These are phyloP conservation scores for Pseudopithomyces maydicus DNA, from an alignment of 2,329 filamentous ascomycete species.

Conservation along the genomic window DNA sequence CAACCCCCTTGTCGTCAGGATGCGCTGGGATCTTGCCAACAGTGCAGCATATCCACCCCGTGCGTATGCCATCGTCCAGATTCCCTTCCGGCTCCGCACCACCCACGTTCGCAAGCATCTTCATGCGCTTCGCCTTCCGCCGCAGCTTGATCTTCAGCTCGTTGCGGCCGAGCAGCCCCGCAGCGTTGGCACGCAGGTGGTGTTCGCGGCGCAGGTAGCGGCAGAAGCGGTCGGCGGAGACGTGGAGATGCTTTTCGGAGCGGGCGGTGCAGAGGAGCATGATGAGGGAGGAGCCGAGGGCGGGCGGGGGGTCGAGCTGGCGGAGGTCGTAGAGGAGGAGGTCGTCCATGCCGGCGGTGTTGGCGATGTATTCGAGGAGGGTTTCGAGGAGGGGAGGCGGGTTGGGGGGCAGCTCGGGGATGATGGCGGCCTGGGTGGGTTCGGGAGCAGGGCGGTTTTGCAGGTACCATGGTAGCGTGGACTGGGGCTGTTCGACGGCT, in stretches of 20 bases:
- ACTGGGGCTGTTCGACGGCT: constrained; percentile 6
- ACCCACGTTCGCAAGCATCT: constrained; percentile 76
- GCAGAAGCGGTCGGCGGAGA: constrained; percentile 86
- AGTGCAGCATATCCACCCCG: constrained; percentile 96
- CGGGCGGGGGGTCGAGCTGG: constrained; percentile 80
- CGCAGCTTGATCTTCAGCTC: constrained; percentile 88
- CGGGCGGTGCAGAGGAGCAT: constrained; percentile 93
- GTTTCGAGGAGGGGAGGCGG: constrained; percentile 73
- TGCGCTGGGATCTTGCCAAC: constrained; percentile 71
- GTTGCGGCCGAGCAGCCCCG: constrained; percentile 86
- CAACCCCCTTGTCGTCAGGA: constrained; percentile 39
- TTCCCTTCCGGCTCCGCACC: constrained; percentile 58
- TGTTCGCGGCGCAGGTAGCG: constrained; percentile 79
- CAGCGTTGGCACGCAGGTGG: constrained; percentile 76
- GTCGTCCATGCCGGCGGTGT: constrained; percentile 85
- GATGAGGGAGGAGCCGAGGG: constrained; percentile 83
- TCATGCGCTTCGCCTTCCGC: constrained; percentile 79
- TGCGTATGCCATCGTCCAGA: constrained; percentile 83
- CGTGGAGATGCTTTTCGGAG: constrained; percentile 90
- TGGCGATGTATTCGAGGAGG: constrained; percentile 77
- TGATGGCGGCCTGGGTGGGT: constrained; percentile 58
- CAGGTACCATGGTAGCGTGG: constrained; percentile 79
- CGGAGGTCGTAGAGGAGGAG: constrained; percentile 83
- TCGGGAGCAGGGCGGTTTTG: constrained; percentile 52
- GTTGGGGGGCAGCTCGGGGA: constrained; percentile 69